Evolutionary conservation across 768 basidiomycete genomes (phyloP).

Genomic region (Tricholoma furcatifolium): DNA sequence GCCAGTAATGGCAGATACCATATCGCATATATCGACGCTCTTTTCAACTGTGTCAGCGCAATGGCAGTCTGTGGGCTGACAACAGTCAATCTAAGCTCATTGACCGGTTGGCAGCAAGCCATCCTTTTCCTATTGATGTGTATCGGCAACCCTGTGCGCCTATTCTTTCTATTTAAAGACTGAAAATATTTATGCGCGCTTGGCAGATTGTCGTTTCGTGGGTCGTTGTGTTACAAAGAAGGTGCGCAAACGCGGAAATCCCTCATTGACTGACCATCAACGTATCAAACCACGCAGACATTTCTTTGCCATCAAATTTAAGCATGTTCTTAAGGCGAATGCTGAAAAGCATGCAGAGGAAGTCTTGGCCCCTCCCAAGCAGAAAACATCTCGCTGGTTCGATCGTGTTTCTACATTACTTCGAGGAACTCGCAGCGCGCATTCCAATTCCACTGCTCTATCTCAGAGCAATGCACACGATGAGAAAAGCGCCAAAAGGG

Average conservation of each 20-base stretch:
- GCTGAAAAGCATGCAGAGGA: constrained; percentile 8
- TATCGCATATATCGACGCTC: constrained; percentile 72
- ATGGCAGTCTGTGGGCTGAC: constrained; percentile 79
- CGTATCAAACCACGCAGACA: constrained; percentile 36
- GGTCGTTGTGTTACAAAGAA: constrained; percentile 78
- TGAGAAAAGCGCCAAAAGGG: constrained; percentile 19
- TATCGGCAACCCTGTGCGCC: constrained; percentile 67
- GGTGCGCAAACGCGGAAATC: constrained; percentile 38
- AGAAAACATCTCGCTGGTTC: constrained; percentile 19
- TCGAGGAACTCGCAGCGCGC: constrained; percentile 22
- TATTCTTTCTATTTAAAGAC: constrained; percentile 1
- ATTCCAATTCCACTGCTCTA: constrained; percentile 25
- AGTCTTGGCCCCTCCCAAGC: constrained; percentile 8
- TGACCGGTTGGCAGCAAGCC: constrained; percentile 70
- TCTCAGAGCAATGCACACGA: constrained; percentile 11
- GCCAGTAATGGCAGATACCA: constrained; percentile 74
- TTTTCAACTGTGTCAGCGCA: constrained; percentile 76
- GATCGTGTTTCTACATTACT: constrained; percentile 31
- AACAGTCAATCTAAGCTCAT: constrained; percentile 63
- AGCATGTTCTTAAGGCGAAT: constrained; percentile 23
- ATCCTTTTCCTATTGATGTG: constrained; percentile 79
- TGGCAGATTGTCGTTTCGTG: constrained; percentile 75
- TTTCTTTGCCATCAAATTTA: constrained; percentile 71
- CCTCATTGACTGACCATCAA: neutral
- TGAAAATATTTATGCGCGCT: neutral